These are phyloP conservation scores for Typha latifolia DNA, from an alignment of 176 grass and related monocot genomes.

Conservation along the genomic window DNA sequence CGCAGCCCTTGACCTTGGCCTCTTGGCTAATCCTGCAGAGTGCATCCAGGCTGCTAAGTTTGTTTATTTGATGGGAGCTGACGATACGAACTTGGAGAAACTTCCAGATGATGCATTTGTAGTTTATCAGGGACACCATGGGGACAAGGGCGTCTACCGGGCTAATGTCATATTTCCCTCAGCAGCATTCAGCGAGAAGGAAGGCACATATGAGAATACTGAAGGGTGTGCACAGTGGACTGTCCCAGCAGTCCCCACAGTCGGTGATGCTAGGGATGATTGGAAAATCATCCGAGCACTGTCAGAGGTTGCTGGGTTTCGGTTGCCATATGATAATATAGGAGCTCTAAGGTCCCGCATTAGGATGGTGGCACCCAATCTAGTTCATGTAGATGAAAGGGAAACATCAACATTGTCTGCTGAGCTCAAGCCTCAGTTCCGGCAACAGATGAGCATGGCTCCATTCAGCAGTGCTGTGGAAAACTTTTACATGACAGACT, in stretches of 20 bases:
- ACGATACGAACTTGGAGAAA: slow-evolving; percentile 72
- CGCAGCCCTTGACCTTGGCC: slow-evolving; percentile 84
- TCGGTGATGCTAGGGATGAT: slow-evolving; percentile 95
- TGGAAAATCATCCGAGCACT: slow-evolving; percentile 98
- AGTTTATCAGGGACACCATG: slow-evolving; percentile 95
- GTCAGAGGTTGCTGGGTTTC: slow-evolving; percentile 58
- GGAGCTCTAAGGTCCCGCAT: slow-evolving; percentile 47
- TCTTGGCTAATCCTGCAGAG: slow-evolving; percentile 50
- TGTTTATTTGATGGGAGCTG: slow-evolving; percentile 93
- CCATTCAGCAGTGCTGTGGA: slow-evolving; percentile 56
- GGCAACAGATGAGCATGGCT: slow-evolving; percentile 41
- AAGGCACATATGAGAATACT: slow-evolving; percentile 92
- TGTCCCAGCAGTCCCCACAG: slow-evolving; percentile 81
- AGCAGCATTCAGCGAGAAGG: slow-evolving; percentile 95
- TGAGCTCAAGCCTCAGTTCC: slow-evolving; percentile 55
- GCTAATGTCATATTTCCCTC: slow-evolving; percentile 86
- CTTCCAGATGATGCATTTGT: slow-evolving; percentile 92
- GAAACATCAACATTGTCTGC: slow-evolving; percentile 46
- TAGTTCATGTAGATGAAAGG: slow-evolving; percentile 67
- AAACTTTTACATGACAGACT: slow-evolving; percentile 97
- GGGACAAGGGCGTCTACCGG: slow-evolving; percentile 80
- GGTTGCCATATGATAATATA: slow-evolving; percentile 58
- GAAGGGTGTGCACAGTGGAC: slow-evolving; percentile 94
- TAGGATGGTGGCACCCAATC: slow-evolving; percentile 62
- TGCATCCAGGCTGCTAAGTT: slow-evolving; percentile 75